phyloP scores from a whole-genome alignment of 2,329 filamentous ascomycete genomes.

The Calycina marina region DNA sequence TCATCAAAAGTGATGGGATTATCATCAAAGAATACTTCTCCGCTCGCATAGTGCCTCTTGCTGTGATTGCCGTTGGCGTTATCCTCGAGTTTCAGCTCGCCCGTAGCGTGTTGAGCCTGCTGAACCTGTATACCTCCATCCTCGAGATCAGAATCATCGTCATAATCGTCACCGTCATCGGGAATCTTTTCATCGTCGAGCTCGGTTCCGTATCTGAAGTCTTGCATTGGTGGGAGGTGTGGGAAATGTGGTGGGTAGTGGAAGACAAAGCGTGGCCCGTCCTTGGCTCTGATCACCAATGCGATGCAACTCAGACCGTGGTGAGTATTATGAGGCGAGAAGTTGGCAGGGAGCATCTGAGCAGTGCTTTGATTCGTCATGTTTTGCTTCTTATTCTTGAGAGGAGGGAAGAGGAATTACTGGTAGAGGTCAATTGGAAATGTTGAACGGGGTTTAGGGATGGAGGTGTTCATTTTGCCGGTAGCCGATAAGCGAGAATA shows the following conservation, averaged over 20 bases:
- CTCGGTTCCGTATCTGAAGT: slow-evolving; percentile 20
- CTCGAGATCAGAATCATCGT: slow-evolving; percentile 31
- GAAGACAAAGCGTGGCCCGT: slow-evolving; percentile 71
- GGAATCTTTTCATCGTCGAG: slow-evolving; percentile 12
- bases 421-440: too few species aligned
- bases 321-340: too few species aligned
- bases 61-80: slow-evolving; percentile 7
- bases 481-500: too few species aligned
- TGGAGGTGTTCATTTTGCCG: too few species aligned
- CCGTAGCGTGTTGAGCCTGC: slow-evolving; percentile 5
- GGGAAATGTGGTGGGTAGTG: slow-evolving; percentile 59
- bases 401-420: too few species aligned
- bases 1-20: slow-evolving; percentile 37
- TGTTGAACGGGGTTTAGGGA: too few species aligned
- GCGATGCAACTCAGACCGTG: slow-evolving; percentile 30
- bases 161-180: slow-evolving; percentile 21
- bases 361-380: too few species aligned
- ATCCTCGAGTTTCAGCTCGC: slow-evolving; percentile 12
- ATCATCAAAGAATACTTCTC: slow-evolving; percentile 13
- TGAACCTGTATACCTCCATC: slow-evolving; percentile 29
- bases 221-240: slow-evolving; percentile 21
- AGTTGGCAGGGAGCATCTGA: too few species aligned
- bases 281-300: slow-evolving; percentile 40
- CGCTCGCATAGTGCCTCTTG: slow-evolving; percentile 16
- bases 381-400: too few species aligned